Evolutionary conservation across 176 grass and related monocot species (phyloP), one percentile per base, ranked within the genome.

Genomic region (Calamus simplicifolius): DNA sequence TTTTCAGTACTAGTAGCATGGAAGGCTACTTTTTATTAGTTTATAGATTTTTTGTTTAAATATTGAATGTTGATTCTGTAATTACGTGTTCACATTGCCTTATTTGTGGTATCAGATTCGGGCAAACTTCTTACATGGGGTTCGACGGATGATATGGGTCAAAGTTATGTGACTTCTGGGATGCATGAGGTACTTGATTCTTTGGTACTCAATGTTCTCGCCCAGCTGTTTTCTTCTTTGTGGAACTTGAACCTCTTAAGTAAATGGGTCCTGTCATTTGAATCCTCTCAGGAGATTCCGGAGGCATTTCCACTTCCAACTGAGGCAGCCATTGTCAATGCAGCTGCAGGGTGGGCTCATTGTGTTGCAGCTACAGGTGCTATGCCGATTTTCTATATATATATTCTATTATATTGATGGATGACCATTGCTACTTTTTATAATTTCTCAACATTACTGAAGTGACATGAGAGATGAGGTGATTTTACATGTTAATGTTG

Each of bases 71-170:
- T 43, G 35, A 43, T 43, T 43, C 35, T 43, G 35, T 43, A 43
- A 43, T 43, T 43, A 10, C 1, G 16, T 14, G 7, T 60, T 30
- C 15, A 60, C 18, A 29, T 18, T 2, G 26, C 14, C 16, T 21
- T 58, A 59, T 66, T 17, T 16, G 73, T 78, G 69, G 50, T 63
- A 66, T 65, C 62, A 99, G 94, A 86, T 56, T 82, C 88, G 38
- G 94, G 81, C 73, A 99, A 99, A 74, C 63, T 99, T 55, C 71
- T 86, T 61, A 99, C 94, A 29, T 99, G 94, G 94, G 94, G 94
- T 69, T 89, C 94, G 27, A 71, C 77, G 43, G 94, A 93, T 76
- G 94, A 99, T 48, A 93, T 99, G 94, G 94, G 94, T 25, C 87
- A 88, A 80, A 99, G 94, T 64, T 99, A 93, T 69, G 73, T 99